These are phyloP conservation scores for Phtheirospermum japonicum DNA, from an alignment of 257 asterid genomes.

Conservation along the genomic window DNA sequence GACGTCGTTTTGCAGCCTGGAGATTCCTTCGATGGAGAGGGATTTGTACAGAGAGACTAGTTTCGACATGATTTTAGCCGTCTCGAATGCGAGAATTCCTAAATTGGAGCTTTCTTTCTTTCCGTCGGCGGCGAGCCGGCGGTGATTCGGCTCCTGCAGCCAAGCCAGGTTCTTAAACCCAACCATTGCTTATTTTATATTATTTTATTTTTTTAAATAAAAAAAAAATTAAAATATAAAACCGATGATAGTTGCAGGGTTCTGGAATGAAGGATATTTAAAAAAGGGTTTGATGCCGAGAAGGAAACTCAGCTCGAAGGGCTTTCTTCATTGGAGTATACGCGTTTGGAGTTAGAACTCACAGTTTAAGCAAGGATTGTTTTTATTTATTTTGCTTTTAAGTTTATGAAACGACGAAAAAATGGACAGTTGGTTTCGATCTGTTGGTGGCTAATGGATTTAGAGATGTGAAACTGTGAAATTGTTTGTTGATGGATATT, in stretches of 20 bases:
- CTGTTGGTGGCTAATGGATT: neutral
- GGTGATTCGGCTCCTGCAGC: constrained; percentile 43
- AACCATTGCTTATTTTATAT: constrained; percentile 47
- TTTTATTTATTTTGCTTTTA: neutral
- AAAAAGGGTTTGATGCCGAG: neutral
- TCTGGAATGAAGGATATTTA: constrained; percentile 4
- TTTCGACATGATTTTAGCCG: constrained; percentile 67
- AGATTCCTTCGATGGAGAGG: constrained; percentile 45
- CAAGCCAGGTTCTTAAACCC: constrained; percentile 41
- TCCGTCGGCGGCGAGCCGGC: constrained; percentile 25
- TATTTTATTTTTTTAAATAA: neutral
- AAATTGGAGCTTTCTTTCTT: constrained; percentile 32
- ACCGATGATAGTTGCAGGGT: neutral
- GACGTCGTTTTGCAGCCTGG: constrained; percentile 34
- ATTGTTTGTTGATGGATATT: constrained; percentile 29
- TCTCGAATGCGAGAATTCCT: constrained; percentile 73
- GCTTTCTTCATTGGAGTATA: constrained; percentile 2
- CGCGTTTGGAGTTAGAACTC: constrained; percentile 22
- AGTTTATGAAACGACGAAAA: neutral
- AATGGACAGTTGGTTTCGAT: constrained; percentile 23
- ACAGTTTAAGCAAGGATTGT: constrained; percentile 9
- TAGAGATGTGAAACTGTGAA: neutral
- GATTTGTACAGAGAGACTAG: constrained; percentile 66
- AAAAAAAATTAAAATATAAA: too few relatives aligned
- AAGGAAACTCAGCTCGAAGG: neutral